Evolutionary conservation across 331 rosid genomes (phyloP), one percentile per base, ranked within the genome.

Genomic region (Malus hybrid): DNA sequence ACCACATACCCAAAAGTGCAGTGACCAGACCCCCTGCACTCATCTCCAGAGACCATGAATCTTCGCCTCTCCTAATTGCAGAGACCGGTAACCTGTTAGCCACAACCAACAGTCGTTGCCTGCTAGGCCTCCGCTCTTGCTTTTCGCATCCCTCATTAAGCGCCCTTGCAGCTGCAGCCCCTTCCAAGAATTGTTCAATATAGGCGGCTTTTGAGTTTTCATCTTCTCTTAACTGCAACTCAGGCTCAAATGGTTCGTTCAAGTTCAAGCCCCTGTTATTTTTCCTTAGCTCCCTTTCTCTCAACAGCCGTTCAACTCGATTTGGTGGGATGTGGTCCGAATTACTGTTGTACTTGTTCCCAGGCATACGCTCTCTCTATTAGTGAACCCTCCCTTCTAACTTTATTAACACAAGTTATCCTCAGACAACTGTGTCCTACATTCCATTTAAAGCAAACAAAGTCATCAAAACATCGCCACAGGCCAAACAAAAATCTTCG

Each of bases 21-120:
- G 71, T 92, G 71, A 92, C 97, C 62, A 92, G 75, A 80, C 97
- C 97, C 29, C 96, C 97, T 26, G 89, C 96, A 79, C 97, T 92
- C 20, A 92, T 82, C 75, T 92, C 97, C 83, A 92, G 75, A 73
- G 93, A 87, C 97, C 97, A 92, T 9, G 88, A 85, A 72, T 90
- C 96, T 84, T 87, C 96, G 44, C 97, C 88, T 83, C 81, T 85
- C 83, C 97, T 82, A 44, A 92, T 80, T 42, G 97, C 97, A 20
- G 96, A 88, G 68, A 92, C 97, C 3, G 97, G 97, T 70, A 92
- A 77, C 86, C 97, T 87, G 76, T 92, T 92, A 57, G 97, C 97
- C 81, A 92, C 96, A 70, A 92, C 97, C 91, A 92, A 84, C 64
- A 92, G 89, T 39, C 97, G 73, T 60, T 92, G 97, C 44, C 79